Conservation (phyloP, 208 protist genomes). For the Herpetomonas tarakana region DNA sequence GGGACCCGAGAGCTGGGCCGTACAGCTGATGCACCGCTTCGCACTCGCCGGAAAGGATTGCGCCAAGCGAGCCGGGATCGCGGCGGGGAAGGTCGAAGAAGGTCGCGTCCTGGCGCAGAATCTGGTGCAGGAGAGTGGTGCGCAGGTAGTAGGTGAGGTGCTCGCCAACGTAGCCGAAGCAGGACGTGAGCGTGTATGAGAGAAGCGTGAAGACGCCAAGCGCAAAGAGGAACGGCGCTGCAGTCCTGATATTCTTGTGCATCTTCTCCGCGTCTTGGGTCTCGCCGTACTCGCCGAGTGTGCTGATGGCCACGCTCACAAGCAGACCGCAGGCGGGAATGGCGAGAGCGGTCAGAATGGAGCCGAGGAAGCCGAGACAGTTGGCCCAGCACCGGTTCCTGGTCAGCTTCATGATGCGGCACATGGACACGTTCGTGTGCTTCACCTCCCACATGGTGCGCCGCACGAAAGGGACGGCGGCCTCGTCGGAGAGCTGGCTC, state of each 20-base stretch:
- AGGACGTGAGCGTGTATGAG: conserved; percentile 46
- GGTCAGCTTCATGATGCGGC: conserved; percentile 44
- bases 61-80: conserved; percentile 61
- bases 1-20: conserved; percentile 58
- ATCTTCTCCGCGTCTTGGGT: conserved; percentile 24
- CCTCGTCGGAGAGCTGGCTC: conserved; percentile 48
- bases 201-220: conserved; percentile 31
- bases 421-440: conserved; percentile 28
- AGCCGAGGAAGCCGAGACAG: conserved; percentile 48
- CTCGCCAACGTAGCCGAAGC: conserved; percentile 76
- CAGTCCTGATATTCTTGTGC: conserved; percentile 29
- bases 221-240: conserved; percentile 50
- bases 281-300: conserved; percentile 29
- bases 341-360: conserved; percentile 30
- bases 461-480: conserved; percentile 53
- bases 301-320: conserved; percentile 36
- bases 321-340: conserved; percentile 44
- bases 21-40: conserved; percentile 78
- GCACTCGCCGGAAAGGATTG: conserved; percentile 79
- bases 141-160: conserved; percentile 65
- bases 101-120: conserved; percentile 80
- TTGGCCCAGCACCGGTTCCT: conserved; percentile 32
- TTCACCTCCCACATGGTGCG: conserved; percentile 58
- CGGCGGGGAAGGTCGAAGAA: conserved; percentile 79
- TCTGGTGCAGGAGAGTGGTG: conserved; percentile 57